Base-by-base conservation (phyloP, 352 stramenopile genomes). In the Globisporangium cylindrosporum region DNA sequence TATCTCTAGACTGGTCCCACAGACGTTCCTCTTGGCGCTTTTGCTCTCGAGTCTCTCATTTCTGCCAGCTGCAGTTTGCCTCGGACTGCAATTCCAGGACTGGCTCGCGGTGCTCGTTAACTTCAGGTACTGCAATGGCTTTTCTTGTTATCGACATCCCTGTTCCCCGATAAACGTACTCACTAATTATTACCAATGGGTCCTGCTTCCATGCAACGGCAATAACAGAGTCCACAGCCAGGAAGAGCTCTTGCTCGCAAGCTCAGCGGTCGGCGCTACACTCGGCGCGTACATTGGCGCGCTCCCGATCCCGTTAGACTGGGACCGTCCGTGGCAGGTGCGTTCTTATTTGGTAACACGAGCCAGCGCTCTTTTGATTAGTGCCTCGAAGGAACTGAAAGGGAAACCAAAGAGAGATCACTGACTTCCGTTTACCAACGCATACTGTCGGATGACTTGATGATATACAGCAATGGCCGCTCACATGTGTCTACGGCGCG, bases 241-340 rank as follows among this genome's bases (percentile, higher is more conserved):
- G 0, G 68, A 81, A 12, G 85, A 94, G 29, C 46, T 81, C 24
- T 81, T 82, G 38, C 55, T 92, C 25, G 73, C 84, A 24, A 81
- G 74, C 51, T 82, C 86, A 14, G 75, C 71, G 4, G 78, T 93
- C 36, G 86, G 86, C 32, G 77, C 82, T 14, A 76, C 79, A 18
- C 53, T 94, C 4, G 89, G 89, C 51, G 77, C 80, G 0, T 96
- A 94, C 61, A 20, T 92, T 25, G 89, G 89, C 25, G 86, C 87
- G 25, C 60, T 96, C 10, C 84, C 88, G 49, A 92, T 96, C 70
- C 89, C 89, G 2, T 66, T 96, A 7, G 89, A 96, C 61, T 96
- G 89, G 89, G 89, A 96, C 77, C 87, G 87, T 34, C 89, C 89
- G 36, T 96, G 87, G 89, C 89, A 96, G 82, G 84, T 92, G 75